A percentile compares a stretch with the other conserved stretches of the same genome.
These are phyloP conservation scores for Alternaria gansuensis DNA, from an alignment of 2,329 filamentous ascomycete species.

Conservation along the genomic window DNA sequence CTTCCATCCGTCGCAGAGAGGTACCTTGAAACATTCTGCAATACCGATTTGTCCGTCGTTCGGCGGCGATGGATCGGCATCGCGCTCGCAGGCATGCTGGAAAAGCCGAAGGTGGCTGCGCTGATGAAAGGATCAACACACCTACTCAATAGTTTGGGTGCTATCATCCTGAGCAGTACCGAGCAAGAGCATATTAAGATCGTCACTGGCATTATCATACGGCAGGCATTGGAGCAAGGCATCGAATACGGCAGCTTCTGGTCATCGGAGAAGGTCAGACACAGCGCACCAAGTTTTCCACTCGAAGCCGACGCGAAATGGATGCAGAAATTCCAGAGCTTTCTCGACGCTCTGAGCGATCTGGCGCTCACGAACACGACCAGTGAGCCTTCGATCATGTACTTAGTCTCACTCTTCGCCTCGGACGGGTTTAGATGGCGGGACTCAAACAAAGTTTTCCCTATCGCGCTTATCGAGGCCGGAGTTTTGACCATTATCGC, in stretches of 20 bases:
- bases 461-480: constrained; percentile 31
- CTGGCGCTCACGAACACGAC: constrained; percentile 25
- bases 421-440: constrained; percentile 38
- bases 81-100: constrained; percentile 41
- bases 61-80: constrained; percentile 47
- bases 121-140: constrained; percentile 25
- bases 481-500: constrained; percentile 36
- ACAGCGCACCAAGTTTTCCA: constrained; percentile 40
- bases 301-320: constrained; percentile 27
- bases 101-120: constrained; percentile 23
- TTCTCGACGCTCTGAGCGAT: constrained; percentile 36
- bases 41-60: constrained; percentile 22
- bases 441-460: constrained; percentile 17
- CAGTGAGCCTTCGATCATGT: constrained; percentile 31
- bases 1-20: constrained; percentile 30
- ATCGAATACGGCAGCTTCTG: constrained; percentile 42
- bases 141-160: constrained; percentile 33
- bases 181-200: constrained; percentile 46
- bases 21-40: constrained; percentile 44
- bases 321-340: constrained; percentile 42
- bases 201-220: constrained; percentile 45
- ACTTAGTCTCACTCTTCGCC: constrained; percentile 32
- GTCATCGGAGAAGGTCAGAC: constrained; percentile 33
- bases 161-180: constrained; percentile 31
- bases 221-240: constrained; percentile 32